Evolutionary conservation across 192 early-diverging fungal species (phyloP), one percentile per base, ranked within the genome.

Genomic region (Linnemannia elongata): DNA sequence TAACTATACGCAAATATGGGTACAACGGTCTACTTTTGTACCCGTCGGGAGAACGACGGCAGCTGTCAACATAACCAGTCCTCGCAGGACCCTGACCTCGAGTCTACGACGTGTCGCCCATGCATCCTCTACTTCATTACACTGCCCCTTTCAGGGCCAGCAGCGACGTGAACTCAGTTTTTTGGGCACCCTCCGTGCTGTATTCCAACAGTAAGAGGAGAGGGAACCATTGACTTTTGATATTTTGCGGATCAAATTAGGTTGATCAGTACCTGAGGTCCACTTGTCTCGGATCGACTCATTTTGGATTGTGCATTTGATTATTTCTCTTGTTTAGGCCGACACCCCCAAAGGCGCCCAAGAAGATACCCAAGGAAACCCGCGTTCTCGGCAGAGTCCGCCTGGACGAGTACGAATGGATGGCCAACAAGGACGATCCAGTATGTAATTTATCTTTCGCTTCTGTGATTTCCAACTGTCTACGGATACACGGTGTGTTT

Each of bases 341-440:
- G 24, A 69, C 35, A 27, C 79, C 79, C 44, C 83, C 89, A 39
- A 89, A 90, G 74, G 55, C 82, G 36, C 89, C 91, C 12, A 90
- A 88, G 60, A 80, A 77, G 72, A 88, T 90, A 70, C 87, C 74
- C 60, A 83, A 83, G 27, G 75, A 79, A 60, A 90, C 78, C 66
- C 88, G 72, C 36, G 54, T 83, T 24, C 72, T 89, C 72, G 91
- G 87, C 22, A 72, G 81, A 38, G 73, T 89, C 13, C 88, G 92
- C 1, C 47, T 85, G 13, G 92, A 93, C 76, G 86, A 88, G 41
- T 93, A 86, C 80, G 86, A 87, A 35, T 93, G 92, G 92, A 90
- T 93, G 87, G 76, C 91, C 27, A 87, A 92, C 76, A 74, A 88
- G 60, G 68, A 90, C n/a, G 84, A 92, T 66, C 79, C 80, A 27